Evolutionary conservation across 441 rosid species (phyloP).

Genomic region (Pelargonium cotyledonis): DNA sequence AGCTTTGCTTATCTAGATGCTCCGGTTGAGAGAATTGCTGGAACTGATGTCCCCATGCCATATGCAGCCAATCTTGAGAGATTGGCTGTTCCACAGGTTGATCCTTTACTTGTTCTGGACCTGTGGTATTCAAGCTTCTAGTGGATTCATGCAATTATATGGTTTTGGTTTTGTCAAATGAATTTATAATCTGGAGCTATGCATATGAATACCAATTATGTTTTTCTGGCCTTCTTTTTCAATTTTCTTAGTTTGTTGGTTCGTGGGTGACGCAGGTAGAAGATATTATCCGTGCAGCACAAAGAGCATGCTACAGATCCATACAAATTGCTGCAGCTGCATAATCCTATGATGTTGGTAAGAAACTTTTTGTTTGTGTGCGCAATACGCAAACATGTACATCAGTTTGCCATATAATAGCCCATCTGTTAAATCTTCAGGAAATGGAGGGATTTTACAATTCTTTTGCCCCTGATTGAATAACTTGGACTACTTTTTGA

Average conservation of each 20-base stretch:
- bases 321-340: not conserved
- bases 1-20: conserved; percentile 87
- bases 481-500: conserved; percentile 21
- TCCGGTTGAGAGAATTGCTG: conserved; percentile 77
- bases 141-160: not conserved
- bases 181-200: not conserved
- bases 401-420: not conserved
- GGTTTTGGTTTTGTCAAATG: not conserved
- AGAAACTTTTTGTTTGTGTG: no score
- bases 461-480: conserved; percentile 15
- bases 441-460: not conserved
- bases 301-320: conserved; percentile 71
- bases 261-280: conserved; percentile 40
- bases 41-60: conserved; percentile 95
- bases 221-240: not conserved
- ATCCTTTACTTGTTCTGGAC: not conserved
- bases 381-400: no score
- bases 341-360: not conserved
- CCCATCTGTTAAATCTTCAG: not conserved
- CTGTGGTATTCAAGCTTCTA: not conserved
- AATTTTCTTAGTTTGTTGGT: conserved; percentile 8
- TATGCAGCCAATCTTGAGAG: conserved; percentile 91
- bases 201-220: not conserved
- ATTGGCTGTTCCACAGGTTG: conserved; percentile 87
- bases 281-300: conserved; percentile 70